These are phyloP conservation scores for Amanita exitialis DNA, from an alignment of 768 basidiomycete species.

Conservation along the genomic window DNA sequence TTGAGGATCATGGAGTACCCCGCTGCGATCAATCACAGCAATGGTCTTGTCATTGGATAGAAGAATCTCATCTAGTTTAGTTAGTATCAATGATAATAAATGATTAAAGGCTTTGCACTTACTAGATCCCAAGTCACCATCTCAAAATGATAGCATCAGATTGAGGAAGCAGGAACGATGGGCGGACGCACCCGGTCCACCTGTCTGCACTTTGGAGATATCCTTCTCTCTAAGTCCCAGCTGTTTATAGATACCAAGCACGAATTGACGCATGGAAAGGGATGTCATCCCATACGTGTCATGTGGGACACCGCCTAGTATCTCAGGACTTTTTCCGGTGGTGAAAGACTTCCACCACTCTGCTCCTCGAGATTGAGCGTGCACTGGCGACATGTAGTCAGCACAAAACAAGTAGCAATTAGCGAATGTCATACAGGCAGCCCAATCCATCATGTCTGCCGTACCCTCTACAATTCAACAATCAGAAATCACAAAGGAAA, in stretches of 20 bases:
- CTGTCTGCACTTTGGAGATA: constrained; percentile 95
- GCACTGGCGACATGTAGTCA: constrained; percentile 36
- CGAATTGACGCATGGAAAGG: constrained; percentile 88
- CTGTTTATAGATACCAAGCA: constrained; percentile 90
- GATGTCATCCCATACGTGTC: constrained; percentile 93
- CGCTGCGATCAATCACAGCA: constrained; percentile 93
- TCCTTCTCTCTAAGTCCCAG: constrained; percentile 91
- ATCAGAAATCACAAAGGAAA: not conserved
- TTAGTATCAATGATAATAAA: constrained; percentile 4
- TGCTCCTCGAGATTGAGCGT: constrained; percentile 83
- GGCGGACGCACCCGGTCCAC: constrained; percentile 59
- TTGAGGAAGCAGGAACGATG: not conserved
- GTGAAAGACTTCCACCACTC: constrained; percentile 99
- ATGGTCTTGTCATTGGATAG: constrained; percentile 93
- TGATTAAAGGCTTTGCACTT: constrained; percentile 20
- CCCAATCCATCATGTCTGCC: constrained; percentile 99
- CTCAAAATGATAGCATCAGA: constrained; percentile 19
- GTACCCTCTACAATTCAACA: constrained; percentile 60
- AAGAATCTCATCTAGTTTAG: constrained; percentile 75
- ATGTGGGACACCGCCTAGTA: constrained; percentile 86
- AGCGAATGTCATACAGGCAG: constrained; percentile 51
- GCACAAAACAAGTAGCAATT: not conserved
- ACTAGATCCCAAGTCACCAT: constrained; percentile 97
- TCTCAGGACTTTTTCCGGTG: constrained; percentile 87
- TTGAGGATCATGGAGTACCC: constrained; percentile 87